A percentile compares a stretch with the other conserved stretches of the same genome.
Conservation (phyloP, 2,329 filamentous ascomycete genomes). For the Mollisia scopiformis region DNA sequence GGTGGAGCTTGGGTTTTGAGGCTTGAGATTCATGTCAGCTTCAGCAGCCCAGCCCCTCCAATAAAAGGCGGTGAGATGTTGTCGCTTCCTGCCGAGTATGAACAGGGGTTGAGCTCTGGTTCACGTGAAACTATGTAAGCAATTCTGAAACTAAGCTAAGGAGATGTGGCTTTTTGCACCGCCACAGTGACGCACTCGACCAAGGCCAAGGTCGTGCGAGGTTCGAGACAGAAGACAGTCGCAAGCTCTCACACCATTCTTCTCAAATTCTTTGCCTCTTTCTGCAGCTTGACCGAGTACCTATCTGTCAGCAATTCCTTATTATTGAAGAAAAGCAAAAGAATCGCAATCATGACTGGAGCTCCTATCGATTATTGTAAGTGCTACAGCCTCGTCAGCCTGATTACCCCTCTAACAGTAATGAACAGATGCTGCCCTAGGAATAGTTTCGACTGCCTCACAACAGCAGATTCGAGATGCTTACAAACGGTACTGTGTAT, state of each 20-base stretch:
- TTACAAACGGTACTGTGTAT: constrained; percentile 74
- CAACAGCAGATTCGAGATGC: constrained; percentile 87
- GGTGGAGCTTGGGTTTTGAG: background rate
- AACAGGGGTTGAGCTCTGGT: background rate
- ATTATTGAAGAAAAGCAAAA: background rate
- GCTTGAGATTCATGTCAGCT: background rate
- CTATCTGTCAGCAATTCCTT: background rate
- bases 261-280: background rate
- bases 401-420: constrained; percentile 12
- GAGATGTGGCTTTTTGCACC: constrained; percentile 21
- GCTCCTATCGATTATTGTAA: constrained; percentile 41
- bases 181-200: constrained; percentile 18
- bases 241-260: background rate
- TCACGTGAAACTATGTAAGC: background rate
- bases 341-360: constrained; percentile 8
- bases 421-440: constrained; percentile 72
- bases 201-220: background rate
- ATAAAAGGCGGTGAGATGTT: background rate
- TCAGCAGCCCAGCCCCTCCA: background rate
- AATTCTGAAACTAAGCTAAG: background rate
- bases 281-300: background rate
- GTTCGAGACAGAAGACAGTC: background rate
- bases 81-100: constrained; percentile 4
- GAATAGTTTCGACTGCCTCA: constrained; percentile 72
- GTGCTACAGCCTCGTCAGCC: constrained; percentile 23